phyloP scores from a whole-genome alignment of 2,329 filamentous ascomycete genomes.

The Whalleya microplaca region DNA sequence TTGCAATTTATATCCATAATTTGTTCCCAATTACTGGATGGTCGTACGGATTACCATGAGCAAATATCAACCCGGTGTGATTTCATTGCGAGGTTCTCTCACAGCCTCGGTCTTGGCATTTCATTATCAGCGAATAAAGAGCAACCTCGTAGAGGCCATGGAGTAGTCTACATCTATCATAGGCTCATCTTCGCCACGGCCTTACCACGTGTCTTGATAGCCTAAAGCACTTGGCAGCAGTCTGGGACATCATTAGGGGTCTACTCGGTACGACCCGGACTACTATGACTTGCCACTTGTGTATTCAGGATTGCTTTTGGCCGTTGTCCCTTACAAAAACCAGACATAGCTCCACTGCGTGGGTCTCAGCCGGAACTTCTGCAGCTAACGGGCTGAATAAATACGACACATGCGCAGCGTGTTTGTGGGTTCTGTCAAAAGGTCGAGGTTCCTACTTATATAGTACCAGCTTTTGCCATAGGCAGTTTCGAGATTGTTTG shows the following conservation, averaged over 20 bases:
- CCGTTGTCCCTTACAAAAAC: no score
- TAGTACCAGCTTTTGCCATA: no score
- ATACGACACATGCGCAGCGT: no score
- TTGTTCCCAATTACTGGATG: not conserved
- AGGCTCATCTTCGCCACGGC: not conserved
- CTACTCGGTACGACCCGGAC: no score
- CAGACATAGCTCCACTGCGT: no score
- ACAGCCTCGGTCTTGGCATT: not conserved
- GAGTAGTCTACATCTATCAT: not conserved
- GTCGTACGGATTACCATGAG: not conserved
- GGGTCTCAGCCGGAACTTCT: no score
- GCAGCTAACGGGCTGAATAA: no score
- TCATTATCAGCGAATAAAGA: not conserved
- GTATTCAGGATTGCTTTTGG: no score
- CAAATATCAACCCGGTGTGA: not conserved
- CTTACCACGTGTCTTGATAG: not conserved
- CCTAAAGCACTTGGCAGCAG: not conserved
- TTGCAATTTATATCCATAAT: not conserved
- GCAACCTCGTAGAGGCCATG: not conserved
- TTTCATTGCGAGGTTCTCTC: not conserved
- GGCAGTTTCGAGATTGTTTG: no score
- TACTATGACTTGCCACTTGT: no score
- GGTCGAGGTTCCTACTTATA: no score
- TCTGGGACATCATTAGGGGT: not conserved
- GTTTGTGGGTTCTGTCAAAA: no score